A percentile compares a stretch with the other conserved stretches of the same genome.
phyloP scores from a whole-genome alignment of 1,139 yeast genomes.

The Debaryomycetaceae sp. region DNA sequence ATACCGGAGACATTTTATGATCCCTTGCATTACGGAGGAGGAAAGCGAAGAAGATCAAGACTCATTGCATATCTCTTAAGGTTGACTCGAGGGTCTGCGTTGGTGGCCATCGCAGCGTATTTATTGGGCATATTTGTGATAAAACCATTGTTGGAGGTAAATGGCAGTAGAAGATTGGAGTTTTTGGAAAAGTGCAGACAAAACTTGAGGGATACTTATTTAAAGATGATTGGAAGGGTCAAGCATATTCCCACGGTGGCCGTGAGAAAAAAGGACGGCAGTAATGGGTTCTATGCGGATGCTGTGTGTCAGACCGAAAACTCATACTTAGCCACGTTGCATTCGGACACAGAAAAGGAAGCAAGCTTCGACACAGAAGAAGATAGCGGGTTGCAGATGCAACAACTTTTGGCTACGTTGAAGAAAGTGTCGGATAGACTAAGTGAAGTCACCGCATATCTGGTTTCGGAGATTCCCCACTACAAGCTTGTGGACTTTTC shows the following conservation, averaged over 20 bases:
- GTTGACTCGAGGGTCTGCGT: constrained; percentile 37
- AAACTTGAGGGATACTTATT: constrained; percentile 35
- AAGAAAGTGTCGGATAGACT: constrained; percentile 21
- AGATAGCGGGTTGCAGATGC: constrained; percentile 25
- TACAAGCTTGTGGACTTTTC: constrained; percentile 26
- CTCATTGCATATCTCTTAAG: constrained; percentile 27
- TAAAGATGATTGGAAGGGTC: constrained; percentile 33
- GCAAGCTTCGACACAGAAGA: constrained; percentile 16
- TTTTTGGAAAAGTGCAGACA: constrained; percentile 32
- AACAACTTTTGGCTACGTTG: constrained; percentile 22
- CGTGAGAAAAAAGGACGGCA: constrained; percentile 23
- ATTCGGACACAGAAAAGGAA: constrained; percentile 3
- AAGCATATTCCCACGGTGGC: constrained; percentile 42
- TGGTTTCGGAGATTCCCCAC: constrained; percentile 32
- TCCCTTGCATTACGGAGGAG: constrained; percentile 20
- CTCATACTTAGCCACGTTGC: constrained; percentile 15
- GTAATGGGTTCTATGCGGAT: constrained; percentile 36
- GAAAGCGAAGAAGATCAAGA: constrained; percentile 20
- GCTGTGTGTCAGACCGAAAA: constrained; percentile 38
- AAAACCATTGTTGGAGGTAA: constrained; percentile 35
- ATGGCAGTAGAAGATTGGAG: constrained; percentile 30
- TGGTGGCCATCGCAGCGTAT: constrained; percentile 28
- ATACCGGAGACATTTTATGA: constrained; percentile 46
- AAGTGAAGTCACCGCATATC: constrained; percentile 27
- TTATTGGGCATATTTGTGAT: constrained; percentile 30